phyloP scores from a whole-genome alignment of 1,284 basidiomycete species.

The Trichosporon ovoides region DNA sequence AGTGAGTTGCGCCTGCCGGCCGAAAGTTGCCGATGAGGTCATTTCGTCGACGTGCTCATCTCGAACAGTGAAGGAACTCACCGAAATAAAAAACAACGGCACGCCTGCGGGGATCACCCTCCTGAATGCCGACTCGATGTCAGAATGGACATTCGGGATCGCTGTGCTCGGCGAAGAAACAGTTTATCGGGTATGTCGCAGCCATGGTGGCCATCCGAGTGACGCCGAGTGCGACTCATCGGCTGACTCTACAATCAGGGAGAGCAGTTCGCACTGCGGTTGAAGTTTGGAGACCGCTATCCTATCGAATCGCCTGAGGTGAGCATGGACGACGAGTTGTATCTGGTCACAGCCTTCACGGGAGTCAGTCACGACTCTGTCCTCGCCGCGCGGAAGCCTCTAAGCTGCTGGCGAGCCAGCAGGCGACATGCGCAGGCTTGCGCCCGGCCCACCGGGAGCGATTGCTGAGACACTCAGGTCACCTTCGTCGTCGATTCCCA shows the following conservation, averaged over 20 bases:
- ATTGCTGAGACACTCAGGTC: conserved; percentile 27
- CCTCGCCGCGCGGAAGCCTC: no score
- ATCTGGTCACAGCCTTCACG: not conserved
- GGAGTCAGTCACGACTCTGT: no score
- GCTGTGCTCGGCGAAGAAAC: conserved; percentile 45
- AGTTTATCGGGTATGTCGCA: conserved; percentile 30
- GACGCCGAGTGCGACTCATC: not conserved
- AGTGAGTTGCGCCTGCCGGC: conserved; percentile 8
- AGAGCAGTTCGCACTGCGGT: conserved; percentile 39
- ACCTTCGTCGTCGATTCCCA: conserved; percentile 39
- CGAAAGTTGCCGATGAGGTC: not conserved
- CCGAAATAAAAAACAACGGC: conserved; percentile 41
- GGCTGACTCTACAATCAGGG: conserved; percentile 25
- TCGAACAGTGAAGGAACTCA: conserved; percentile 43
- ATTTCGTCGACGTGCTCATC: not conserved
- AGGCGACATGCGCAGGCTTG: not conserved
- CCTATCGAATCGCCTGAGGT: conserved; percentile 48
- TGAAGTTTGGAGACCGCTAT: conserved; percentile 43
- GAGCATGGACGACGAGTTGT: conserved; percentile 2
- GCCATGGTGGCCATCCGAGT: not conserved
- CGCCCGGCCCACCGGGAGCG: not conserved
- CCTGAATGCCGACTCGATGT: conserved; percentile 32
- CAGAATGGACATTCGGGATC: conserved; percentile 42
- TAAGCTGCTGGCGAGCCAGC: no score
- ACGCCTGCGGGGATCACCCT: conserved; percentile 41